Evolutionary conservation across 257 asterid genomes (phyloP).

Genomic region (Solanum appendiculatum): DNA sequence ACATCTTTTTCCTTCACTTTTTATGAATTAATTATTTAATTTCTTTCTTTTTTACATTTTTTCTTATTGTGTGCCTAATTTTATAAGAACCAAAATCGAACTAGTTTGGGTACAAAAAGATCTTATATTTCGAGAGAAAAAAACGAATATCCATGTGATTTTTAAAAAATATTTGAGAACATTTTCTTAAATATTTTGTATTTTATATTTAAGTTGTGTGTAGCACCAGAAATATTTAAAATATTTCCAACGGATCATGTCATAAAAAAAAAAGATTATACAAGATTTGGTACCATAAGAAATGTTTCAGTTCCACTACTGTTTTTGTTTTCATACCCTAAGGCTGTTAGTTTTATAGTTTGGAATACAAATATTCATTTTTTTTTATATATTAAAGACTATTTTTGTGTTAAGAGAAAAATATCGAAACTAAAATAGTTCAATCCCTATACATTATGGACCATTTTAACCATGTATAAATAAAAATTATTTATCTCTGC

Average conservation of each 20-base stretch:
- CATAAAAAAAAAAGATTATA: too few relatives aligned
- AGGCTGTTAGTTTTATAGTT: neutral
- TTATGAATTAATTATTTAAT: neutral
- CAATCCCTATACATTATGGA: neutral
- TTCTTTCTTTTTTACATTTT: neutral
- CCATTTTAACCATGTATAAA: neutral
- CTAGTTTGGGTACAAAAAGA: neutral
- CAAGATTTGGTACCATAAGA: neutral
- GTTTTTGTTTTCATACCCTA: neutral
- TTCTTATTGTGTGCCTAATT: neutral
- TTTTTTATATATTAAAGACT: too few relatives aligned
- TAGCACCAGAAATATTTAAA: too few relatives aligned
- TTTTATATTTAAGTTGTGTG: neutral
- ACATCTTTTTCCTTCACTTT: neutral
- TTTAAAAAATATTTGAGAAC: too few relatives aligned
- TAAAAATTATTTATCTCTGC: neutral
- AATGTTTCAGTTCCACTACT: neutral
- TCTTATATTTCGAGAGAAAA: neutral
- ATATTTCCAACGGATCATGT: neutral
- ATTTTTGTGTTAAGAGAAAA: too few relatives aligned
- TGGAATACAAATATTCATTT: neutral
- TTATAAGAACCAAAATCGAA: neutral
- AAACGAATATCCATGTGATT: too few relatives aligned
- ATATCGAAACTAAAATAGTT: too few relatives aligned
- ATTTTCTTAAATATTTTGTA: neutral